Conservation (phyloP, 1,139 yeast species). For the Arxiozyma bovina region DNA sequence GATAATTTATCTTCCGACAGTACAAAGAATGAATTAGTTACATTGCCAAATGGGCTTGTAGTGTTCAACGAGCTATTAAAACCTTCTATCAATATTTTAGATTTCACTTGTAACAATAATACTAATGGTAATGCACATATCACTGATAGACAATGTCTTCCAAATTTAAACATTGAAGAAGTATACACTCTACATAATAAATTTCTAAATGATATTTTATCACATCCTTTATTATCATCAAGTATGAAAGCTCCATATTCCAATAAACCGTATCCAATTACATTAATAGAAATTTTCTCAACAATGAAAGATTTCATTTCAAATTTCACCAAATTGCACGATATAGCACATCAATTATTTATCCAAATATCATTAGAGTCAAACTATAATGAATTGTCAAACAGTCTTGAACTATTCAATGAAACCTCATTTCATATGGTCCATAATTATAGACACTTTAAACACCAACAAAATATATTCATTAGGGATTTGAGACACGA, state of each 20-base stretch:
- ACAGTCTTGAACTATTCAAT: constrained; percentile 17
- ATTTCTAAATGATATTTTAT: constrained; percentile 18
- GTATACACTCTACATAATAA: constrained; percentile 20
- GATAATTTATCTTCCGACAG: constrained; percentile 2
- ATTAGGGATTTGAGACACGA: constrained; percentile 25
- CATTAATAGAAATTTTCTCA: constrained; percentile 20
- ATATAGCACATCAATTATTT: constrained; percentile 22
- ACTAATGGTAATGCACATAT: neutral
- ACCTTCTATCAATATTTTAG: constrained; percentile 1
- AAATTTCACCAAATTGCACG: constrained; percentile 19
- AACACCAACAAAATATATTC: constrained; percentile 14
- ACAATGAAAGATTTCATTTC: constrained; percentile 20
- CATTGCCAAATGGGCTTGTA: constrained; percentile 11
- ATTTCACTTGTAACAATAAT: neutral
- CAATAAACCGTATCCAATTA: constrained; percentile 23
- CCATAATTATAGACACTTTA: constrained; percentile 16
- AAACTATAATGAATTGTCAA: constrained; percentile 13
- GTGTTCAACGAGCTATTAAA: constrained; percentile 10
- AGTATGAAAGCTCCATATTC: constrained; percentile 19
- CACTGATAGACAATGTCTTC: neutral
- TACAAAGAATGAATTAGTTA: neutral
- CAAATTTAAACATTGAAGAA: constrained; percentile 22
- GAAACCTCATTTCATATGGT: constrained; percentile 14
- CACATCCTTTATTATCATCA: constrained; percentile 21
- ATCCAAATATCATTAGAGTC: constrained; percentile 23